Conservation (phyloP, 1,139 yeast genomes). For the Maudiozyma humilis region DNA sequence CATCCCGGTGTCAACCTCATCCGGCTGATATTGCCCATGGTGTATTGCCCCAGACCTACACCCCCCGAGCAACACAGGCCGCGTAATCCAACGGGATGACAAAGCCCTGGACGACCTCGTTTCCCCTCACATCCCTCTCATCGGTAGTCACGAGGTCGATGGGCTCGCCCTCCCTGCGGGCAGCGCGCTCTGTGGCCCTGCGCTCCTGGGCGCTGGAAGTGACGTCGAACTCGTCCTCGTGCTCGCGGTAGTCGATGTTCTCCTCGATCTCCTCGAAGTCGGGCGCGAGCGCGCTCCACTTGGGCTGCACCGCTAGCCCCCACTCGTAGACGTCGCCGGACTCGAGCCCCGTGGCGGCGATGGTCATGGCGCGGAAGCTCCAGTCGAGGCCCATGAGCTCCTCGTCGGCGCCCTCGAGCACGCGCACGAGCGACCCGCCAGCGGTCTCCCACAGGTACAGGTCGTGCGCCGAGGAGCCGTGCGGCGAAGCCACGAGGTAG, state of each 20-base stretch:
- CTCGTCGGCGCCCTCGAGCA: conserved; percentile 86
- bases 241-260: conserved; percentile 78
- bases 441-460: conserved; percentile 89
- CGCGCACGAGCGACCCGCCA: conserved; percentile 79
- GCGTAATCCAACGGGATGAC: conserved; percentile 25
- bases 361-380: conserved; percentile 67
- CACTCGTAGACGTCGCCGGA: conserved; percentile 77
- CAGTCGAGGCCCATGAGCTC: conserved; percentile 77
- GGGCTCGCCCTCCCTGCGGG: conserved; percentile 56
- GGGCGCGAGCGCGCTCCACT: conserved; percentile 96
- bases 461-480: conserved; percentile 80
- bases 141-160: conserved; percentile 66
- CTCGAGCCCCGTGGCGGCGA: conserved; percentile 85
- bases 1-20: no score
- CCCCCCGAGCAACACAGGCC: not conserved
- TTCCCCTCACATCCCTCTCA: conserved; percentile 57
- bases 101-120: conserved; percentile 23
- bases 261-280: conserved; percentile 94
- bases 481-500: conserved; percentile 79
- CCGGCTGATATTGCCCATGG: no score
- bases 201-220: conserved; percentile 41
- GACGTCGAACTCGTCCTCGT: conserved; percentile 88
- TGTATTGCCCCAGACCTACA: no score
- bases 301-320: conserved; percentile 78
- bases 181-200: conserved; percentile 51